These are phyloP conservation scores for Isatis lusitanica DNA, from an alignment of 441 rosid species.

Conservation along the genomic window DNA sequence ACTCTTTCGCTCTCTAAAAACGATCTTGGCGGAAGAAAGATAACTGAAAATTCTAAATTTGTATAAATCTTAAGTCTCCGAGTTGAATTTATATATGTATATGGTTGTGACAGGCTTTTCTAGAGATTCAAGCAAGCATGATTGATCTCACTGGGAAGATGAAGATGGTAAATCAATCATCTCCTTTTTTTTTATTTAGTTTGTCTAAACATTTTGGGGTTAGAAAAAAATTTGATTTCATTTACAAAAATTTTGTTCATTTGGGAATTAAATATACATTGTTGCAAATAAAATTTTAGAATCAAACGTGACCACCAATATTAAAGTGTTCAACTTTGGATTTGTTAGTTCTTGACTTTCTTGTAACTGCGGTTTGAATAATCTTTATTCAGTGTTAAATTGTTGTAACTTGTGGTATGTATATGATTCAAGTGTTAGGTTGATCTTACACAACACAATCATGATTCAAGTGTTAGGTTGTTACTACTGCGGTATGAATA, in stretches of 20 bases:
- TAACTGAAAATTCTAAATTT: neutral
- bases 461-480: too few species aligned
- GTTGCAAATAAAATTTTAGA: neutral
- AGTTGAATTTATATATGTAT: neutral
- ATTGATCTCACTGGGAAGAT: slow-evolving; percentile 78
- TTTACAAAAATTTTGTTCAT: neutral
- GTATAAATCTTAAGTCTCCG: neutral
- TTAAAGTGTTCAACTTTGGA: neutral
- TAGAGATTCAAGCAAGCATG: slow-evolving; percentile 90
- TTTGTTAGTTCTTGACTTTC: neutral
- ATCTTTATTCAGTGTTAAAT: neutral
- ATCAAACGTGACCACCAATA: neutral
- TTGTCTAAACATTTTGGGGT: neutral
- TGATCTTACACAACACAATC: too few species aligned
- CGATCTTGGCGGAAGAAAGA: too few species aligned
- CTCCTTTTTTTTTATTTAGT: neutral
- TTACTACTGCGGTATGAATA: neutral
- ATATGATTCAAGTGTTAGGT: neutral
- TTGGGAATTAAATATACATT: neutral
- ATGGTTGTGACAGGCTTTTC: slow-evolving; percentile 51
- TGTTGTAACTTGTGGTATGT: neutral
- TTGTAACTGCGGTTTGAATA: neutral
- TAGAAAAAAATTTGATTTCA: slow-evolving; percentile 7
- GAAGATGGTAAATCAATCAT: slow-evolving; percentile 51
- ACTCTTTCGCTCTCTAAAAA: neutral